Percentiles rank a stretch among this genome's conserved stretches.
Evolutionary conservation across 352 stramenopile genomes (phyloP).

Genomic region (Pythium aphanidermatum): DNA sequence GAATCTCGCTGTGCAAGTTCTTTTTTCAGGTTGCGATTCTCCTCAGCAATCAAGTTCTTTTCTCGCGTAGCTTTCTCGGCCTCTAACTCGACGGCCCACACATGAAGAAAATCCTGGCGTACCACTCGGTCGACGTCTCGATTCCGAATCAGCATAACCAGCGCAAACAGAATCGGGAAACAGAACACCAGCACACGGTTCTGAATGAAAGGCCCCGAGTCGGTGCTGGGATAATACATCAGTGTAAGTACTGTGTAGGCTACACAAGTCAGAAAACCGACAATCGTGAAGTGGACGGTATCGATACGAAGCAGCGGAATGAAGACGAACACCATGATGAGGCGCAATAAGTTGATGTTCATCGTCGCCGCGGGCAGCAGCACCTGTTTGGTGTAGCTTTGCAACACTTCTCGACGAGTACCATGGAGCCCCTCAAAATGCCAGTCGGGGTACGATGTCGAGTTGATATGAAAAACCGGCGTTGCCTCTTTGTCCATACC

Average conservation of each 20-base stretch:
- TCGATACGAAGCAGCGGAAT: constrained; percentile 69
- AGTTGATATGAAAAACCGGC: constrained; percentile 56
- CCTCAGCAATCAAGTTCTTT: constrained; percentile 77
- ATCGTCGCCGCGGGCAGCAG: constrained; percentile 61
- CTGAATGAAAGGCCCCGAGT: constrained; percentile 54
- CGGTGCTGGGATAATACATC: constrained; percentile 57
- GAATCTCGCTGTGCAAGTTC: constrained; percentile 66
- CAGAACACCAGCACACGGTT: constrained; percentile 62
- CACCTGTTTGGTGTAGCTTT: constrained; percentile 58
- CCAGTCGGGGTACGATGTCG: constrained; percentile 35
- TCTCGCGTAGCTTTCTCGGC: constrained; percentile 62
- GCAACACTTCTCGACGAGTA: constrained; percentile 48
- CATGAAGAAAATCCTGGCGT: constrained; percentile 74
- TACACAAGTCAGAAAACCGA: constrained; percentile 43
- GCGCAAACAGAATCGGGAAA: constrained; percentile 60
- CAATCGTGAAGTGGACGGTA: constrained; percentile 58
- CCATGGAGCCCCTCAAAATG: constrained; percentile 48
- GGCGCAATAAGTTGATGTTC: constrained; percentile 74
- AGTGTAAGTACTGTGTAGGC: constrained; percentile 59
- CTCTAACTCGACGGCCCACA: constrained; percentile 68
- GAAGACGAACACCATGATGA: constrained; percentile 76
- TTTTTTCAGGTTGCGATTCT: constrained; percentile 76
- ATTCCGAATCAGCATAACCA: constrained; percentile 67
- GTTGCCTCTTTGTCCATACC: constrained; percentile 27
- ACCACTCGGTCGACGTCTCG: constrained; percentile 72